Evolutionary conservation across 768 basidiomycete genomes (phyloP).

Genomic region (Austroboletus eburneus): DNA sequence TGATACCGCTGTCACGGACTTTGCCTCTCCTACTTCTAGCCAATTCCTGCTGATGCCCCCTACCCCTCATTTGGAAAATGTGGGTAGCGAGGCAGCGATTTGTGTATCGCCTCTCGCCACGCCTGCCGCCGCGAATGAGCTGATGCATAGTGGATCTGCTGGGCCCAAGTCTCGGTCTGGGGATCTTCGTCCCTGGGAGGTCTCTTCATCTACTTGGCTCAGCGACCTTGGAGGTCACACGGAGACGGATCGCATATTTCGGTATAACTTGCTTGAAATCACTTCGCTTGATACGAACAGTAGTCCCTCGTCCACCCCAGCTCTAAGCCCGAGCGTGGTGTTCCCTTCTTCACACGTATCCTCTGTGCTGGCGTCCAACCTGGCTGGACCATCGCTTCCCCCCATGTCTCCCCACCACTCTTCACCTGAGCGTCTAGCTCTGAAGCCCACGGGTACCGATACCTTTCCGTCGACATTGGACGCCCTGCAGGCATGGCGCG

Average conservation of each 20-base stretch:
- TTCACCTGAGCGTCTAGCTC: conserved; percentile 14
- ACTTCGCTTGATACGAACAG: conserved; percentile 13
- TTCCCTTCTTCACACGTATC: conserved; percentile 19
- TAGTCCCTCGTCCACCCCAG: conserved; percentile 23
- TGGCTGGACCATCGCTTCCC: conserved; percentile 16
- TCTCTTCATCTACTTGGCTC: conserved; percentile 28
- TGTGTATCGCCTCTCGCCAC: conserved; percentile 11
- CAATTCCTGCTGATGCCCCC: conserved; percentile 27
- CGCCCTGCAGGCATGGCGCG: conserved; percentile 27
- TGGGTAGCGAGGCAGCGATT: conserved; percentile 8
- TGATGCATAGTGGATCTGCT: conserved; percentile 5
- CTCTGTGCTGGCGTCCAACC: conserved; percentile 12
- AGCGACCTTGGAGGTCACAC: conserved; percentile 30
- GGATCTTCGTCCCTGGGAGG: conserved; percentile 19
- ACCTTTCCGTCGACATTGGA: conserved; percentile 31
- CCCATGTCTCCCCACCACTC: conserved; percentile 10
- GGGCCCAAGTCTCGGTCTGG: conserved; percentile 1
- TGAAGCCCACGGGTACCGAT: conserved; percentile 28
- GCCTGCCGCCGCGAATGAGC: conserved; percentile 3
- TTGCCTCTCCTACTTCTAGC: conserved; percentile 27
- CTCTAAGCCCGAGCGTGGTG: conserved; percentile 18
- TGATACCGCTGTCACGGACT: conserved; percentile 7
- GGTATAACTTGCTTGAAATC: conserved; percentile 16
- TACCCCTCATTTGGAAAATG: conserved; percentile 14
- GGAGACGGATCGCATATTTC: conserved; percentile 31